Conservation (phyloP, 495 filamentous ascomycete species). For the Patellaria atrata region DNA sequence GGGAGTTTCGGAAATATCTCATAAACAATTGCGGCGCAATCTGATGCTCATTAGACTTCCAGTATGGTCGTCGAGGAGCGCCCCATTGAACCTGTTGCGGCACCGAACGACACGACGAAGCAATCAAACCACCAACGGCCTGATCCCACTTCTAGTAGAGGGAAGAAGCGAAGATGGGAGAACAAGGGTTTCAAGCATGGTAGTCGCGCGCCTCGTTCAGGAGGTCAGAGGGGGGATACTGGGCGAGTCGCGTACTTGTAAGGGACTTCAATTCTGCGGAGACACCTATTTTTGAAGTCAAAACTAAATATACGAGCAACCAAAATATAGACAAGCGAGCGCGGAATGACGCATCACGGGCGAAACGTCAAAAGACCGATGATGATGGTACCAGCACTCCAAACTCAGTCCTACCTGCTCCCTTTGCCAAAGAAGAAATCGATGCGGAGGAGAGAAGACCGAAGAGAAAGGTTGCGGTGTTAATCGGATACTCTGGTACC, state of each 20-base stretch:
- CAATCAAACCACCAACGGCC: neutral
- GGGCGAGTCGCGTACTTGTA: constrained; percentile 54
- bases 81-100: too few species aligned
- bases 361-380: constrained; percentile 44
- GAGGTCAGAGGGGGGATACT: constrained; percentile 48
- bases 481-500: constrained; percentile 92
- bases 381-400: constrained; percentile 13
- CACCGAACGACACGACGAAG: neutral
- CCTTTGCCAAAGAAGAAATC: constrained; percentile 65
- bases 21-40: too few species aligned
- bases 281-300: constrained; percentile 4
- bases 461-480: constrained; percentile 87
- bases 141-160: too few species aligned
- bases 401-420: constrained; percentile 36
- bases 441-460: constrained; percentile 69
- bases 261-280: constrained; percentile 13
- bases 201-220: constrained; percentile 18
- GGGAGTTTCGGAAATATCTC: too few species aligned
- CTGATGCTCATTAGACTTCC: too few species aligned
- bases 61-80: too few species aligned
- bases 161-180: constrained; percentile 20
- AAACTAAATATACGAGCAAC: constrained; percentile 50
- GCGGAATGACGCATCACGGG: constrained; percentile 40
- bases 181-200: constrained; percentile 21
- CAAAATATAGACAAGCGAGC: constrained; percentile 48